Base-by-base conservation (phyloP, 176 grass and related monocot species). In the Ensete ventricosum region DNA sequence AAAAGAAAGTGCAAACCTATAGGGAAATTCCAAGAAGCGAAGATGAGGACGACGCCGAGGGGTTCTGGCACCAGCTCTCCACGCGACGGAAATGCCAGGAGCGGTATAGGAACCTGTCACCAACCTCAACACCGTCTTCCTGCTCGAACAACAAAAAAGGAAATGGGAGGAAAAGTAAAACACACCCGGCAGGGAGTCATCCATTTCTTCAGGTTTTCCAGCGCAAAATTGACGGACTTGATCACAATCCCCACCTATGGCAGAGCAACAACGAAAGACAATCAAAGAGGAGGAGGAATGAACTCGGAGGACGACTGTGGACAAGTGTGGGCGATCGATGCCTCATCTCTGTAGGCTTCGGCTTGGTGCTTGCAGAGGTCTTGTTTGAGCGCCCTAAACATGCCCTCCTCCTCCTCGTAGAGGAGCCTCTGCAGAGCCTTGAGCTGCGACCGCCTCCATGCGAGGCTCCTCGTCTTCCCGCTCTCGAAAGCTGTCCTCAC, bases 261-360 rank as follows among this genome's bases (percentile, higher is more conserved):
- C n/a, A 50, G 11, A 74, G 0, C 55, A 62, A 55, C 1, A 22
- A 49, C 0, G 16, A 34, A 54, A 50, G 8, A 24, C 0, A 17
- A 16, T 13, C 0, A 48, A 69, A 48, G 6, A 9, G 10, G 3
- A 70, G 8, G 11, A 23, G 43, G 23, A 59, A 1, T 29, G 29
- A 62, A 25, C 23, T 1, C 13, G 14, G 34, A 58, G 11, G 16
- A 50, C 3, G 49, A 12, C 5, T n/a, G 72, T 43, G 14, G 9
- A 72, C 3, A 6, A 27, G 25, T 52, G 14, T 1, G 57, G 16
- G 57, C 17, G 17, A n/a, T 1, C 10, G 6, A 1, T 49, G 88
- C 94, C 90, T 98, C 94, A 80, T 98, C 90, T 82, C 88, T 89
- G 84, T 77, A 98, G 8, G 94, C 83, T 79, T 98, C 94, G 64